phyloP scores from a whole-genome alignment of 2,329 filamentous ascomycete genomes.

The Fusarium stilboides region DNA sequence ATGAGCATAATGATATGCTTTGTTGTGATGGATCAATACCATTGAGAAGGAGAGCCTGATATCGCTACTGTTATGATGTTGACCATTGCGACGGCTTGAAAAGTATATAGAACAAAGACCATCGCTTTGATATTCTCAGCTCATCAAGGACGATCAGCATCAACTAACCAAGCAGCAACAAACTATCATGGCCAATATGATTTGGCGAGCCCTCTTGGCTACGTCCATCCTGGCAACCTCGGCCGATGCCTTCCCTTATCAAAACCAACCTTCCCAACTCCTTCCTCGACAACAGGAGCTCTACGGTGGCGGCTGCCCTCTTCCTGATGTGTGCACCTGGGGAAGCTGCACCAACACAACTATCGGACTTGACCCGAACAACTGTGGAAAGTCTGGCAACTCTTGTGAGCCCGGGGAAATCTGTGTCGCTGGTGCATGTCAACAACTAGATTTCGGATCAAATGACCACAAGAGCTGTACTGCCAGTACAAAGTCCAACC shows the following conservation, averaged over 20 bases:
- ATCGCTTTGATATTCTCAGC: background rate
- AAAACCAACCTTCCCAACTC: constrained; percentile 1
- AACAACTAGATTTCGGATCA: constrained; percentile 17
- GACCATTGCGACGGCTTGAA: background rate
- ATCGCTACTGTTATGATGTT: background rate
- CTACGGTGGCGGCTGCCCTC: constrained; percentile 23
- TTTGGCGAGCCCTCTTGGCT: constrained; percentile 24
- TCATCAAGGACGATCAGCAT: background rate
- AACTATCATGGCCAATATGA: constrained; percentile 17
- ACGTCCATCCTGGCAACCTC: constrained; percentile 3
- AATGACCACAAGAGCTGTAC: constrained; percentile 5
- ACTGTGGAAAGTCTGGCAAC: constrained; percentile 28
- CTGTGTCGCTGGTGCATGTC: constrained; percentile 30
- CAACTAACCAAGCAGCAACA: background rate
- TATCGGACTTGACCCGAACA: constrained; percentile 34
- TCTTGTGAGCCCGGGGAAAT: constrained; percentile 29
- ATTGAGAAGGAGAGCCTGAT: background rate
- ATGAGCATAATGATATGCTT: constrained; percentile 1
- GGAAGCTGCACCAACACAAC: constrained; percentile 33
- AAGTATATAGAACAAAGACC: constrained; percentile 9
- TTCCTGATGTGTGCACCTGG: constrained; percentile 27
- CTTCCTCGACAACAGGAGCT: constrained; percentile 6
- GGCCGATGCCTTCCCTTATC: constrained; percentile 11
- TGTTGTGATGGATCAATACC: background rate
- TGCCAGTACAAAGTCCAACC: background rate